Evolutionary conservation across 1,139 yeast genomes (phyloP).

Genomic region (Debaryomycetaceae sp.): DNA sequence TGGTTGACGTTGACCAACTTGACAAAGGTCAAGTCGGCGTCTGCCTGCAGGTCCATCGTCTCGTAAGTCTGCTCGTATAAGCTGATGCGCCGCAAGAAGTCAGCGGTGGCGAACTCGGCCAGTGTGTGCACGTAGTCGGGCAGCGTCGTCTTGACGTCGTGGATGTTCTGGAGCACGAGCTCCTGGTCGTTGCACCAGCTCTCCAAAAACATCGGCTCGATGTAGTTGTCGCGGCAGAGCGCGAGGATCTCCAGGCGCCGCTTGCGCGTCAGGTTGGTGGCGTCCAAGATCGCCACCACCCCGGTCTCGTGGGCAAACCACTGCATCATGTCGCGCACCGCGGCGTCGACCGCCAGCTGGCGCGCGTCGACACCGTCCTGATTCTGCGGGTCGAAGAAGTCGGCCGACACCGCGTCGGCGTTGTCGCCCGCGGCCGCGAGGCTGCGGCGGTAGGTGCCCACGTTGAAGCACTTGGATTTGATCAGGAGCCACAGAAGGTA

Average conservation of each 20-base stretch:
- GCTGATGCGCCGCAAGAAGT: constrained; percentile 68
- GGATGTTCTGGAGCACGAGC: constrained; percentile 69
- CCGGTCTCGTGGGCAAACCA: constrained; percentile 85
- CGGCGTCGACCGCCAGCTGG: constrained; percentile 64
- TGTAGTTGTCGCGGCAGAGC: constrained; percentile 59
- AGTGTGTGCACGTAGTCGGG: constrained; percentile 80
- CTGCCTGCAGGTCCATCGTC: constrained; percentile 55
- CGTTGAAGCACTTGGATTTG: constrained; percentile 82
- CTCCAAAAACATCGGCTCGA: constrained; percentile 90
- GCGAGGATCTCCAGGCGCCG: constrained; percentile 65
- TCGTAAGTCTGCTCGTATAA: constrained; percentile 73
- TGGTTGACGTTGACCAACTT: constrained; percentile 83
- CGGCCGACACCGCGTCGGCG: constrained; percentile 45
- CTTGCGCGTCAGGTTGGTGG: constrained; percentile 66
- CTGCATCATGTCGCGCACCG: constrained; percentile 76
- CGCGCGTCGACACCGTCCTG: constrained; percentile 59
- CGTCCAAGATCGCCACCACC: constrained; percentile 89
- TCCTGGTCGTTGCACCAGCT: constrained; percentile 86
- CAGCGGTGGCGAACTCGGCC: constrained; percentile 67
- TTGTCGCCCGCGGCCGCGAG: constrained; percentile 36
- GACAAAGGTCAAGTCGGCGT: constrained; percentile 72
- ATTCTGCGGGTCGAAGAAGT: constrained; percentile 72
- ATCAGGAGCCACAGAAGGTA: constrained; percentile 91
- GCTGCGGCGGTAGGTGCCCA: constrained; percentile 76
- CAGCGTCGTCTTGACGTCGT: constrained; percentile 81